Percentiles rank a stretch among this genome's conserved stretches.
phyloP scores from a whole-genome alignment of 352 stramenopile species.

The Globisporangium apiculatum region DNA sequence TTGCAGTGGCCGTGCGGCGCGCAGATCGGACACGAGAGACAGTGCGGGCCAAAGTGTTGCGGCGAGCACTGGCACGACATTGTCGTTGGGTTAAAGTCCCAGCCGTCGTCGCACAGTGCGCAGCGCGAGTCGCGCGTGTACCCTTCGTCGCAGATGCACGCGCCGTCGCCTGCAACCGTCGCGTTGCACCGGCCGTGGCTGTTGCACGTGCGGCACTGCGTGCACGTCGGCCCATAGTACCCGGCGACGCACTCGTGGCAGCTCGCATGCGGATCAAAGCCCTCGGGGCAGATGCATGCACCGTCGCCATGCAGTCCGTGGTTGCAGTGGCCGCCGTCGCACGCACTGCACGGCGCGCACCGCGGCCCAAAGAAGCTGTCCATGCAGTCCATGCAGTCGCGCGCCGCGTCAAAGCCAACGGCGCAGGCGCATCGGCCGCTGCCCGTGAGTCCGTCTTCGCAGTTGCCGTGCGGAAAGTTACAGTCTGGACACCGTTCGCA shows the following conservation, averaged over 20 bases:
- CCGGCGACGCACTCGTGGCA: slow-evolving; percentile 67
- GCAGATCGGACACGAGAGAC: slow-evolving; percentile 78
- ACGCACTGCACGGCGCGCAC: slow-evolving; percentile 75
- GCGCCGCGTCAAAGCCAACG: slow-evolving; percentile 63
- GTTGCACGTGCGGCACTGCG: slow-evolving; percentile 76
- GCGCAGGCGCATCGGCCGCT: slow-evolving; percentile 81
- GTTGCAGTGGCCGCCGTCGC: slow-evolving; percentile 73
- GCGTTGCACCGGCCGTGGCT: slow-evolving; percentile 79
- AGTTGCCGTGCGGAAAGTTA: slow-evolving; percentile 82
- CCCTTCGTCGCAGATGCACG: slow-evolving; percentile 79
- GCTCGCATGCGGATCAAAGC: slow-evolving; percentile 60
- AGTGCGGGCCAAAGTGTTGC: slow-evolving; percentile 74
- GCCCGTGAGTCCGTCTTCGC: slow-evolving; percentile 71
- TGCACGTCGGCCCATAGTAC: slow-evolving; percentile 76
- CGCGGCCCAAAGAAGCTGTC: slow-evolving; percentile 64
- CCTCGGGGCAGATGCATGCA: slow-evolving; percentile 72
- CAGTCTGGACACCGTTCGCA: slow-evolving; percentile 73
- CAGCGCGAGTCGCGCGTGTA: slow-evolving; percentile 73
- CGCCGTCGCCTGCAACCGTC: slow-evolving; percentile 48
- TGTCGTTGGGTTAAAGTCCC: slow-evolving; percentile 84
- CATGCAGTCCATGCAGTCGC: slow-evolving; percentile 84
- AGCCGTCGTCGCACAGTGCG: slow-evolving; percentile 73
- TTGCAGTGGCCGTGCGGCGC: slow-evolving; percentile 81
- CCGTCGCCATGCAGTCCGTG: slow-evolving; percentile 71
- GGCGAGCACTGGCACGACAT: slow-evolving; percentile 84